Conservation (phyloP, 83 land plant genomes). For the Picea mariana region DNA sequence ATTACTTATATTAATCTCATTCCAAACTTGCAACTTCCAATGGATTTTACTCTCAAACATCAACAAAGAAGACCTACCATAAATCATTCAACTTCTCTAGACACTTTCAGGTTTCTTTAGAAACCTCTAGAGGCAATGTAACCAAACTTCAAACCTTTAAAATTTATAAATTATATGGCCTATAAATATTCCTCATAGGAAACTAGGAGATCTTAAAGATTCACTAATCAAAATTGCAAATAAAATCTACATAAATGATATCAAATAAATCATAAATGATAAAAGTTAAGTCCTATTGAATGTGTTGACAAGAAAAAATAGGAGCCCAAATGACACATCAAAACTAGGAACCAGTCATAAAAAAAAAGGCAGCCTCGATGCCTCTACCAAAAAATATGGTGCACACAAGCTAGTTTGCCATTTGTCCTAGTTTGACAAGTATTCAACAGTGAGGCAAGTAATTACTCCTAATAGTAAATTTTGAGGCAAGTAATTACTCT, state of each 20-base stretch:
- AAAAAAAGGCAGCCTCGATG: too few relatives aligned
- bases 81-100: neutral
- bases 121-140: neutral
- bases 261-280: too few relatives aligned
- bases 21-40: too few relatives aligned
- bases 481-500: too few relatives aligned
- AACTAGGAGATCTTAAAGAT: neutral
- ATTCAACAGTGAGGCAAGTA: too few relatives aligned
- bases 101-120: neutral
- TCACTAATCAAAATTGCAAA: neutral
- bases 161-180: neutral
- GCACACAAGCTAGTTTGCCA: too few relatives aligned
- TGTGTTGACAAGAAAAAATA: slow-evolving; percentile 1
- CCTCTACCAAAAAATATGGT: too few relatives aligned
- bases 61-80: neutral
- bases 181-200: neutral
- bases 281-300: neutral
- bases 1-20: too few relatives aligned
- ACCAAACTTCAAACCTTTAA: neutral
- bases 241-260: neutral
- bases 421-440: too few relatives aligned
- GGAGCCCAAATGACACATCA: slow-evolving; percentile 93
- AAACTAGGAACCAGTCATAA: slow-evolving; percentile 39
- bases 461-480: too few relatives aligned
- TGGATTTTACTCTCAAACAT: too few relatives aligned